A percentile compares a stretch with the other conserved stretches of the same genome.
phyloP scores from a whole-genome alignment of 2,329 filamentous ascomycete species.

The Davidsoniella australis region DNA sequence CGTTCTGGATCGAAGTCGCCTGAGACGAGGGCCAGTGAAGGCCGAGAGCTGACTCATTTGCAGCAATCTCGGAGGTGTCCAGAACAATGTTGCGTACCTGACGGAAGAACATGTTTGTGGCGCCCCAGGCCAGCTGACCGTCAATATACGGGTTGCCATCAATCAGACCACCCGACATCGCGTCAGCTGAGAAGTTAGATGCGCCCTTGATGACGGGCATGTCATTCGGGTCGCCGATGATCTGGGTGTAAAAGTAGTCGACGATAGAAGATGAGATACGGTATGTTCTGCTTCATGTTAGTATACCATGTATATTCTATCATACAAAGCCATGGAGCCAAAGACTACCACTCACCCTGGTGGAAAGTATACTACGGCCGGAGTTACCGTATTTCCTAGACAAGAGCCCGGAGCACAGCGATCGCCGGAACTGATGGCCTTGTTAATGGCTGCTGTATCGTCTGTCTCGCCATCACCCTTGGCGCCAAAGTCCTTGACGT shows the following conservation, averaged over 20 bases:
- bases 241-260: slow-evolving; percentile 64
- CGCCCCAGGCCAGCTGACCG: slow-evolving; percentile 27
- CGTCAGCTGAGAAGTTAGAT: slow-evolving; percentile 25
- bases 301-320: neutral
- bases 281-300: slow-evolving; percentile 36
- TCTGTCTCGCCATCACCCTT: slow-evolving; percentile 22
- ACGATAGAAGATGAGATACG: slow-evolving; percentile 52
- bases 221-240: slow-evolving; percentile 51
- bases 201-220: slow-evolving; percentile 39
- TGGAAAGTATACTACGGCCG: slow-evolving; percentile 24
- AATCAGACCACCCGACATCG: slow-evolving; percentile 24
- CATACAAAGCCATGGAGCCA: neutral
- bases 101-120: slow-evolving; percentile 43
- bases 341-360: slow-evolving; percentile 17
- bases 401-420: slow-evolving; percentile 23
- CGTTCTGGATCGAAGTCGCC: slow-evolving; percentile 41
- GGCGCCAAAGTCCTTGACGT: slow-evolving; percentile 29
- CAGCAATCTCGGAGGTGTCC: slow-evolving; percentile 33
- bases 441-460: slow-evolving; percentile 22
- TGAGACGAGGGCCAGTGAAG: slow-evolving; percentile 56
- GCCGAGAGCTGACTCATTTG: slow-evolving; percentile 29
- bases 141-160: slow-evolving; percentile 30
- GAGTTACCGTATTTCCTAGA: slow-evolving; percentile 19
- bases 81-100: slow-evolving; percentile 41
- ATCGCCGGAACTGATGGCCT: slow-evolving; percentile 22